phyloP scores from a whole-genome alignment of 441 rosid genomes.

The Melastoma candidum region DNA sequence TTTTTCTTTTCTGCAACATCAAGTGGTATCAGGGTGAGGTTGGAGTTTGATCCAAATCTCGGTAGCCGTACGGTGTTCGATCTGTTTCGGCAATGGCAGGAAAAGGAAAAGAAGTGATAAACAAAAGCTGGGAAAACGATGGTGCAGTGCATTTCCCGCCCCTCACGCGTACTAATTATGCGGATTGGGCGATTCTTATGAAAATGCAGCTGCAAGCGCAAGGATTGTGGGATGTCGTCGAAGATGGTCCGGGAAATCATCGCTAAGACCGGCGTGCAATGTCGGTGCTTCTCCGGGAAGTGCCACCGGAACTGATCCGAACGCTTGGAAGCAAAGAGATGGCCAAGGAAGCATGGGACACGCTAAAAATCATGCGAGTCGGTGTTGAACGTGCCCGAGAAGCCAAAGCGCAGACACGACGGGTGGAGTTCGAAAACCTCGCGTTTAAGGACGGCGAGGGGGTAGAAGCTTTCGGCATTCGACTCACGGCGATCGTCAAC shows the following conservation, averaged over 20 bases:
- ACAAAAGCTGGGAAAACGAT: background rate
- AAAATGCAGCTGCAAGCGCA: background rate
- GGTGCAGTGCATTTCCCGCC: background rate
- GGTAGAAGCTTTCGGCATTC: slow-evolving; percentile 1
- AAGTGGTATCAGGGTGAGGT: too few species aligned
- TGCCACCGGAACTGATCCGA: background rate
- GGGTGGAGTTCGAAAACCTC: background rate
- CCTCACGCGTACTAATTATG: background rate
- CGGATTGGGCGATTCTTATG: background rate
- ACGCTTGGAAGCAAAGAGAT: slow-evolving; percentile 1
- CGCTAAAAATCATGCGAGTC: background rate
- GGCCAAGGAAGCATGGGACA: slow-evolving; percentile 6
- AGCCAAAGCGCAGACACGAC: background rate
- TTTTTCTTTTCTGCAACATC: too few species aligned
- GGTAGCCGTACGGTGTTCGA: too few species aligned
- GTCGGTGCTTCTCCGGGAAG: background rate
- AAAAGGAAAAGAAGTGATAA: too few species aligned
- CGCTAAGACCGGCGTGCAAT: background rate
- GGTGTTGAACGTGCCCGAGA: background rate
- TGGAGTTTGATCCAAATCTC: too few species aligned
- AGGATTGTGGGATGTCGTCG: slow-evolving; percentile 3
- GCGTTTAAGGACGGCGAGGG: background rate
- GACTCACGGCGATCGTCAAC: slow-evolving; percentile 5
- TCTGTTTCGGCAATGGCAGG: too few species aligned
- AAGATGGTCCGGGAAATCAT: background rate